These are phyloP conservation scores for Populus simonii DNA, from an alignment of 345 rosid species.

Conservation along the genomic window DNA sequence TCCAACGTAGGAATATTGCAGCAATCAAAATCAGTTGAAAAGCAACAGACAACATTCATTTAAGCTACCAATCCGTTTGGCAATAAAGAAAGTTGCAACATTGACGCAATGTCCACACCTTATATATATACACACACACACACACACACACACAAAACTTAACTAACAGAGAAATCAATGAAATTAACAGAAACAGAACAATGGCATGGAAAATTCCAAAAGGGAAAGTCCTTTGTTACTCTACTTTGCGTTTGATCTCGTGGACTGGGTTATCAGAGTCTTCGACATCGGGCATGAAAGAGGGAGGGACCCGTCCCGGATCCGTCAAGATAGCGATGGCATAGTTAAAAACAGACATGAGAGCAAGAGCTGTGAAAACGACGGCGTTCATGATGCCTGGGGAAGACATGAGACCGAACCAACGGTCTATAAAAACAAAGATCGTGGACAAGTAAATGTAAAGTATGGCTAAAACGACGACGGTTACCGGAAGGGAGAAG, in stretches of 20 bases:
- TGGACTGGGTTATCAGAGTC: constrained; percentile 59
- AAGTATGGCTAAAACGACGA: constrained; percentile 57
- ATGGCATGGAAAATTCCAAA: background rate
- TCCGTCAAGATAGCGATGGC: constrained; percentile 57
- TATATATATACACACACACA: too few relatives aligned
- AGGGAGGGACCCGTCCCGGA: constrained; percentile 80
- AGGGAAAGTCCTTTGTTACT: background rate
- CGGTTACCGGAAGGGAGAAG: constrained; percentile 65
- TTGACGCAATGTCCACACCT: background rate
- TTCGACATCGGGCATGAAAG: constrained; percentile 75
- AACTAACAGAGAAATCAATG: background rate
- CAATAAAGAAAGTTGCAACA: background rate
- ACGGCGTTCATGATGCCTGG: constrained; percentile 74
- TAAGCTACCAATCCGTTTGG: background rate
- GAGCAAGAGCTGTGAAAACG: constrained; percentile 63
- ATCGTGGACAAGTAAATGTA: constrained; percentile 69
- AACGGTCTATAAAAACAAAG: constrained; percentile 76
- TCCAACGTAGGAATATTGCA: background rate
- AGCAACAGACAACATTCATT: background rate
- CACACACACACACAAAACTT: too few relatives aligned
- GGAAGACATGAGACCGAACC: constrained; percentile 82
- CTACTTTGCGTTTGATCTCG: constrained; percentile 93
- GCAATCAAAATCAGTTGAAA: background rate
- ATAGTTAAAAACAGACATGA: constrained; percentile 63
- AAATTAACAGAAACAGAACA: background rate